Conservation (phyloP, 768 basidiomycete genomes). For the Ramaria sp. region DNA sequence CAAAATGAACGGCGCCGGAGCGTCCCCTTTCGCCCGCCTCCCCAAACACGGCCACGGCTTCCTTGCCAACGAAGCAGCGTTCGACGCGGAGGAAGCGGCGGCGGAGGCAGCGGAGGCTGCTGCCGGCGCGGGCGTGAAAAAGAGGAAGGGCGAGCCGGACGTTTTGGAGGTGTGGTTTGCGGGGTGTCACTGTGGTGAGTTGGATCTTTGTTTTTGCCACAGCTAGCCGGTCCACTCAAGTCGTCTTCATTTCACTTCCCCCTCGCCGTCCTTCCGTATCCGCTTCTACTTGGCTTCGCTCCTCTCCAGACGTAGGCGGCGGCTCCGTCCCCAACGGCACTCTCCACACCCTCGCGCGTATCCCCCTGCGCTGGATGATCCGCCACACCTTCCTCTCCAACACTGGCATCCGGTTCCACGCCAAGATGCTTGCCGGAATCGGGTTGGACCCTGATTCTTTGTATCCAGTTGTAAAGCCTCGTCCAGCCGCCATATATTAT, state of each 20-base stretch:
- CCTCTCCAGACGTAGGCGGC: slow-evolving; percentile 61
- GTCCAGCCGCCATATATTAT: slow-evolving; percentile 11
- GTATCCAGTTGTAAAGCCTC: slow-evolving; percentile 17
- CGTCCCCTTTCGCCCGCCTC: neutral
- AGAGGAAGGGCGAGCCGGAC: slow-evolving; percentile 28
- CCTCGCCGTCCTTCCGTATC: neutral
- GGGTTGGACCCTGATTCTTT: slow-evolving; percentile 21
- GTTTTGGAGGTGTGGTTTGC: slow-evolving; percentile 77
- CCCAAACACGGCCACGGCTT: neutral
- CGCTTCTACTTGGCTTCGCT: neutral
- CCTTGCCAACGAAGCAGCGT: neutral
- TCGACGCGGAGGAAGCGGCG: neutral
- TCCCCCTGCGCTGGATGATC: slow-evolving; percentile 53
- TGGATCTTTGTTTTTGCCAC: too few species aligned
- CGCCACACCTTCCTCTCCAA: slow-evolving; percentile 40
- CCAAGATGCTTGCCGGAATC: slow-evolving; percentile 20
- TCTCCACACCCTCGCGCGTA: slow-evolving; percentile 52
- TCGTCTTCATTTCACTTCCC: too few species aligned
- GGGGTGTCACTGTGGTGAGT: slow-evolving; percentile 59
- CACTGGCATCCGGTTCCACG: slow-evolving; percentile 29
- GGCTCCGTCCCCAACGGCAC: slow-evolving; percentile 51
- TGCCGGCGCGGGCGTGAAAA: too few species aligned
- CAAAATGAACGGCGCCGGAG: too few species aligned
- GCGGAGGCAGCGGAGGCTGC: too few species aligned
- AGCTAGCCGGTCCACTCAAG: too few species aligned